Evolutionary conservation across 2,329 filamentous ascomycete species (phyloP).

Genomic region (Magnaporthales sp.): DNA sequence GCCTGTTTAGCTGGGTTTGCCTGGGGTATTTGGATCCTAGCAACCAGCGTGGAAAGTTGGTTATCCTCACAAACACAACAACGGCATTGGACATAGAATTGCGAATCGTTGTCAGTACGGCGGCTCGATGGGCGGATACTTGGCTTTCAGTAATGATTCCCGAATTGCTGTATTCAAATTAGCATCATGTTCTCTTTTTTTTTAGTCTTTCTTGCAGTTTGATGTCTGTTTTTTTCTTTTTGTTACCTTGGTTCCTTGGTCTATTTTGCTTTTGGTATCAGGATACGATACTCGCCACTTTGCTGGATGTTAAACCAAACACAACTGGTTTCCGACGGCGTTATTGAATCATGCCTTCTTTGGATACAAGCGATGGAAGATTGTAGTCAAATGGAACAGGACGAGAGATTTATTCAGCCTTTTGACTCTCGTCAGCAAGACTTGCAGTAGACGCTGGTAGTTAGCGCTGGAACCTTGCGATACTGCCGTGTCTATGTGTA

Average conservation of each 20-base stretch:
- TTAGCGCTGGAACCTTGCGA: background rate
- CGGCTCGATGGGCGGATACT: background rate
- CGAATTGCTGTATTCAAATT: background rate
- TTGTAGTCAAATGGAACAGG: background rate
- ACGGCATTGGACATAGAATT: conserved; percentile 1
- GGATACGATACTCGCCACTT: background rate
- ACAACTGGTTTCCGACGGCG: background rate
- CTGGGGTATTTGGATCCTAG: background rate
- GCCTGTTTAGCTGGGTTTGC: background rate
- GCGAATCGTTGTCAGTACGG: background rate
- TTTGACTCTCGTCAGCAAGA: background rate
- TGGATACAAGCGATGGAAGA: background rate
- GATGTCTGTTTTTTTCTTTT: background rate
- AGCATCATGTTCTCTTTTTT: background rate
- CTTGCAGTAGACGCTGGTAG: background rate
- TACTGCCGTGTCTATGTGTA: background rate
- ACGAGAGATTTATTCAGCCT: background rate
- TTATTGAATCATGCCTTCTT: background rate
- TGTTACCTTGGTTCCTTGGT: background rate
- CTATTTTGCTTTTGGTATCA: background rate
- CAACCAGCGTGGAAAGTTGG: background rate
- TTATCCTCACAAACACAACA: background rate
- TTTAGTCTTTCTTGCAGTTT: background rate
- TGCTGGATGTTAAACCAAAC: background rate
- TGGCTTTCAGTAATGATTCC: conserved; percentile 1